Percentiles rank a stretch among this genome's conserved stretches.
Conservation (phyloP, 169 alveolate species). For the Plasmodium chabaudi region DNA sequence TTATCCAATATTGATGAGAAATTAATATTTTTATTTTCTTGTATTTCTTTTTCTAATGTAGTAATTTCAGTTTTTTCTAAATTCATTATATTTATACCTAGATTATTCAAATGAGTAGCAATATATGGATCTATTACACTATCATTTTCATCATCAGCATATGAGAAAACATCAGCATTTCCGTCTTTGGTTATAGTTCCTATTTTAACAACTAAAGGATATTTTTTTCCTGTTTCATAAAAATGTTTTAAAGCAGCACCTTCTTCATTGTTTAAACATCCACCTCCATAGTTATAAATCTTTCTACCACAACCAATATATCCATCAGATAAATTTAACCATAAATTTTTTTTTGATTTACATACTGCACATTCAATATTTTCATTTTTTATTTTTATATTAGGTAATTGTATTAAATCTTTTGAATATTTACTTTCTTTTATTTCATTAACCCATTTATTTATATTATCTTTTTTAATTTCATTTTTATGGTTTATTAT, state of each 20-base stretch:
- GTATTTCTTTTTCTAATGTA: conserved; percentile 32
- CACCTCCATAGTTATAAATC: conserved; percentile 89
- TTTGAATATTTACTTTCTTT: conserved; percentile 69
- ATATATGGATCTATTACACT: conserved; percentile 91
- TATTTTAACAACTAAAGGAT: conserved; percentile 93
- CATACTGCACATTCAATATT: conserved; percentile 69
- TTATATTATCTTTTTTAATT: conserved; percentile 33
- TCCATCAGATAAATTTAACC: conserved; percentile 79
- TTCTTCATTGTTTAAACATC: conserved; percentile 91
- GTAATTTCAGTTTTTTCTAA: conserved; percentile 41
- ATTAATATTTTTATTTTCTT: conserved; percentile 62
- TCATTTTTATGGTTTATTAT: conserved; percentile 57
- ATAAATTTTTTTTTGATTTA: conserved; percentile 43
- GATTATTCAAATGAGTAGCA: conserved; percentile 88
- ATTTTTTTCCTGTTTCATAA: conserved; percentile 85
- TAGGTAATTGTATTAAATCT: conserved; percentile 41
- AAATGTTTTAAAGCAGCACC: conserved; percentile 93
- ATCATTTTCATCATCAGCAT: conserved; percentile 91
- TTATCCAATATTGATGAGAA: conserved; percentile 78
- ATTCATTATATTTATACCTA: conserved; percentile 91
- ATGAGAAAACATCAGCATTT: conserved; percentile 93
- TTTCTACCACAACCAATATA: conserved; percentile 93
- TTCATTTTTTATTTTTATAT: conserved; percentile 50
- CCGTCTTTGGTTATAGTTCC: conserved; percentile 94
- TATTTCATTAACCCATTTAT: conserved; percentile 63